Conservation (phyloP, 2,329 filamentous ascomycete species). For the Sarocladium kiliense region DNA sequence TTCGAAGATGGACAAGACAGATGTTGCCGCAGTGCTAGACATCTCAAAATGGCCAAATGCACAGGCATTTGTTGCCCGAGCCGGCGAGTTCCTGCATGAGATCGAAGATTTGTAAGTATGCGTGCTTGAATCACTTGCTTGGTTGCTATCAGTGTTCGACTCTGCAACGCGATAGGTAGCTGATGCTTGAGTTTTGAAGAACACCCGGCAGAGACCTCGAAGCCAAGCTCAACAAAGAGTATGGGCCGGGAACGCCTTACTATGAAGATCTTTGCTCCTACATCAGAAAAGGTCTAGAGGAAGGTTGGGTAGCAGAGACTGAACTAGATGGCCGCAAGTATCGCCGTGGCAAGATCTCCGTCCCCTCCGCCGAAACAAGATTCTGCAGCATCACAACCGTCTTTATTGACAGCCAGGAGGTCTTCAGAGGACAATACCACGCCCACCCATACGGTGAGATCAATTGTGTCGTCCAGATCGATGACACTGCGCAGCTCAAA, state of each 20-base stretch:
- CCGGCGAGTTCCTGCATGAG: not conserved
- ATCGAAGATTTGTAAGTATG: not conserved
- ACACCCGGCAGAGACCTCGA: constrained; percentile 42
- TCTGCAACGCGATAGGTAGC: not conserved
- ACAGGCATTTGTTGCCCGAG: not conserved
- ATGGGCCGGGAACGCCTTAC: constrained; percentile 35
- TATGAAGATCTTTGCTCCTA: constrained; percentile 36
- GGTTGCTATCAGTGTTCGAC: too few relatives aligned
- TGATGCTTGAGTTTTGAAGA: constrained; percentile 17
- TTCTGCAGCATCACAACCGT: constrained; percentile 54
- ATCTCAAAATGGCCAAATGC: not conserved
- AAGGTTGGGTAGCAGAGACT: constrained; percentile 40
- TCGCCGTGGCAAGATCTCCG: constrained; percentile 38
- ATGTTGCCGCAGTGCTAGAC: not conserved
- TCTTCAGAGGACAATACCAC: constrained; percentile 49
- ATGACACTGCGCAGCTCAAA: constrained; percentile 42
- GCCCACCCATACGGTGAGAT: constrained; percentile 50
- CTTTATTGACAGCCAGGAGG: constrained; percentile 46
- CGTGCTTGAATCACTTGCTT: too few relatives aligned
- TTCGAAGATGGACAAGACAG: not conserved
- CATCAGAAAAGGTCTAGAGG: constrained; percentile 32
- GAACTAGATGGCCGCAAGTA: constrained; percentile 41
- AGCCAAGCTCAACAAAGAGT: constrained; percentile 33
- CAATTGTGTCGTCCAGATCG: constrained; percentile 48
- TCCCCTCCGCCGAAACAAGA: constrained; percentile 39